Evolutionary conservation across 2,329 filamentous ascomycete genomes (phyloP), one percentile per base, ranked within the genome.

Genomic region (Aspergillus neoniger): DNA sequence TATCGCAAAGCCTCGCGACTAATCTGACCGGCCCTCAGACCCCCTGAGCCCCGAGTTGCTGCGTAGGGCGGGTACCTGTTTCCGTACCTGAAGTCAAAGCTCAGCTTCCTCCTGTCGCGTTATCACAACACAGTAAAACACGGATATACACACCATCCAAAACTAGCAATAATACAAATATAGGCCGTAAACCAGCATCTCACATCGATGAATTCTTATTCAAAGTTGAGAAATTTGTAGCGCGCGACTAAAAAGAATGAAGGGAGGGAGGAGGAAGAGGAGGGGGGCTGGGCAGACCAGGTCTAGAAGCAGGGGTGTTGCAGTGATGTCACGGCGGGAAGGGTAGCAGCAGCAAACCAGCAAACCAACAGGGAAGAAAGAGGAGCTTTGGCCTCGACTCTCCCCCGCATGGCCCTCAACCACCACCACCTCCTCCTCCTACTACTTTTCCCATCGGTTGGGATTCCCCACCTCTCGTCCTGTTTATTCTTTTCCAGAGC

Each of bases 261-360:
- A 39, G 28, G 50, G 56, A 38, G 36, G 44, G 60, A 47, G 38
- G 1, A 23, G 53, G 53, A 48, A 21, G 32, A 48, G 19, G 32
- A 28, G 10, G 19, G 17, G 38, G 41, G 28, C 17, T 36, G 17
- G 28, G 17, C n/a, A 17, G 36, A 21, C 23, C 19, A 44, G 57
- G 57, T 36, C 32, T 36, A 36, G 32, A 36, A 36, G 32, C 32
- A 36, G 32, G 32, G 32, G 32, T 10, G 30, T 14, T 14, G 12
- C 10, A 36, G 61, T 63, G 61, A 63, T 63, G 61, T 63, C 61
- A 62, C 59, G 47, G 32, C 58, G 23, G 32, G 17, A 54, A 54
- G 21, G 21, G 36, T 25, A 38, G 51, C 21, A 54, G 51, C 50
- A 52, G 49, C 23, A 51, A 51, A 12, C 23, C 23, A 28, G 50